Evolutionary conservation across 169 alveolate species (phyloP), one percentile per base, ranked within the genome.

Genomic region (Plasmodium billcollinsi): DNA sequence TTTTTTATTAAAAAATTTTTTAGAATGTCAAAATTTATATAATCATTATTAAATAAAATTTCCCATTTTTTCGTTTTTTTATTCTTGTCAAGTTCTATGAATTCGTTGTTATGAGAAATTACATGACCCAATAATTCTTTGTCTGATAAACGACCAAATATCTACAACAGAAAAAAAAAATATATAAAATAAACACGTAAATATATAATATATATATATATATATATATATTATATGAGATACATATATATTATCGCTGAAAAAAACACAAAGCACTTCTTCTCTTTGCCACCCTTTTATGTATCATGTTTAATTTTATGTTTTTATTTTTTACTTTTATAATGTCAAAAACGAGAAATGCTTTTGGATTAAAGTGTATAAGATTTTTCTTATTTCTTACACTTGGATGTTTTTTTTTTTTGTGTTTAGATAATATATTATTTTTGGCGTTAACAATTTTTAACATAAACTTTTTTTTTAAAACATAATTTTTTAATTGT

Each of bases 51-150:
- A 63, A 85, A 85, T 59, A 85, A 72, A 47, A 56, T 54, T 56
- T 85, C 88, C 92, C 92, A 85, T 45, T 71, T 85, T 61, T 85
- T 85, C 61, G 56, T 85, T 58, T 45, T 58, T 15, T 54, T 26
- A 6, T 69, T 85, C 49, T 71, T 52, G 5, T 50, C 73, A n/a
- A 71, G n/a, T 50, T 85, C 63, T 61, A 72, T 71, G 45, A 85
- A 85, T 4, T 85, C 75, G 69, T 85, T 85, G 63, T 85, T 85
- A 56, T 85, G 88, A 1, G 92, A 70, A 71, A 85, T 85, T 1
- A 85, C 92, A 50, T 85, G 92, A 12, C 92, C 92, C 47, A 85
- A 21, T 4, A 85, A 47, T 61, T 85, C 92, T 26, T 85, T 73
- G 71, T 71, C 63, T 2, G 92, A 85, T 26, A 85, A 9, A 3